These are phyloP conservation scores for Globisporangium okanoganense DNA, from an alignment of 352 stramenopile genomes.

Conservation along the genomic window DNA sequence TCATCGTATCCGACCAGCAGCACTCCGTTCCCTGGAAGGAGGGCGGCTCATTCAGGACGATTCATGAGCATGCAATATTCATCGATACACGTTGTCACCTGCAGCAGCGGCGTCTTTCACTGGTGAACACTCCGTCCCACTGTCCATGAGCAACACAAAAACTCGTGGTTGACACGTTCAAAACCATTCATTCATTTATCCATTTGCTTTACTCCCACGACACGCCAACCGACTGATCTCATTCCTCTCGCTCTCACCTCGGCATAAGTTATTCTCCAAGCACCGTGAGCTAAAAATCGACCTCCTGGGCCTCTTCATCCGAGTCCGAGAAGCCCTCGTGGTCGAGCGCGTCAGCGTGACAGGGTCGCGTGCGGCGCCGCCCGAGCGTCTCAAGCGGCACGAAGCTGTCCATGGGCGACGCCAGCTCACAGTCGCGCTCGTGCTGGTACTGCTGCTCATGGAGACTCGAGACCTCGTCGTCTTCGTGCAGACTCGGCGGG, in stretches of 20 bases:
- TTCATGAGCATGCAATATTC: no score
- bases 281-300: slow-evolving; percentile 20
- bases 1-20: not conserved
- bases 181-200: not conserved
- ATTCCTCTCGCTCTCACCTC: not conserved
- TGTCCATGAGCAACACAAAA: not conserved
- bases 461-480: not conserved
- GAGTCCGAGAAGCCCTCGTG: not conserved
- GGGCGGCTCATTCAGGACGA: no score
- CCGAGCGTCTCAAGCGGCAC: slow-evolving; percentile 35
- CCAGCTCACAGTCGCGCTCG: not conserved
- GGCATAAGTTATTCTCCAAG: no score
- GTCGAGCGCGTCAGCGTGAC: slow-evolving; percentile 11
- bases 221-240: not conserved
- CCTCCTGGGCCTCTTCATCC: slow-evolving; percentile 14
- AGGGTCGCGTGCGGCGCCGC: slow-evolving; percentile 13
- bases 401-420: slow-evolving; percentile 33
- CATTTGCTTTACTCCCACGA: not conserved
- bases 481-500: slow-evolving; percentile 12
- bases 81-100: no score
- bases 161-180: not conserved
- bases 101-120: no score
- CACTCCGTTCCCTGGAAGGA: not conserved
- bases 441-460: no score
- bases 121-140: not conserved